Percentiles rank a stretch among this genome's conserved stretches.
phyloP scores from a whole-genome alignment of 371 early-diverging fungal species.

The Syncephalastrum contaminatum region DNA sequence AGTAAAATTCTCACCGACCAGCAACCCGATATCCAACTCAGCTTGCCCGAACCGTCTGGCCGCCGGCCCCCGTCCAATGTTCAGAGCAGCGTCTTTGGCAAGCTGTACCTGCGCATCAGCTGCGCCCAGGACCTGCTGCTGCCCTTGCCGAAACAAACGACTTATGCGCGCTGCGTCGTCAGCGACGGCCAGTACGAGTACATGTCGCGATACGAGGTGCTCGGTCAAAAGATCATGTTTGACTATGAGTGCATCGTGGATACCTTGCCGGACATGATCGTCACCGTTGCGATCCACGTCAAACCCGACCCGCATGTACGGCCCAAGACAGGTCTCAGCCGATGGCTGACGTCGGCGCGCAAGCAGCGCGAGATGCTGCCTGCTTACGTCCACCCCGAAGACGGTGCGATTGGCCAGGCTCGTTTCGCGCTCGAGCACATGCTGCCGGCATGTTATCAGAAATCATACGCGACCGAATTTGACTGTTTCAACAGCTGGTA shows the following conservation, averaged over 20 bases:
- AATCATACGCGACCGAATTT: conserved; percentile 36
- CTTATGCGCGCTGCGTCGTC: conserved; percentile 45
- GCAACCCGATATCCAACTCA: conserved; percentile 1
- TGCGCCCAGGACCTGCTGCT: conserved; percentile 35
- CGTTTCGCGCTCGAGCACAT: conserved; percentile 41
- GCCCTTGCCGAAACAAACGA: conserved; percentile 39
- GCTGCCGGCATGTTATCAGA: conserved; percentile 38
- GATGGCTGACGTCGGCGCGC: conserved; percentile 31
- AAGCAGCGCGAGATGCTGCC: conserved; percentile 32
- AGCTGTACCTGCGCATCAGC: conserved; percentile 41
- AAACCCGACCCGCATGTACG: conserved; percentile 42
- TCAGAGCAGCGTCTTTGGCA: conserved; percentile 17
- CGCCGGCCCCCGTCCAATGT: too few species aligned
- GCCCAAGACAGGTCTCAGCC: conserved; percentile 29
- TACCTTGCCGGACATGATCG: conserved; percentile 38
- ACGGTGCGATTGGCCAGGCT: conserved; percentile 46
- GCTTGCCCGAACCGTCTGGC: neutral
- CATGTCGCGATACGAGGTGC: conserved; percentile 45
- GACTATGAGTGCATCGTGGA: conserved; percentile 47
- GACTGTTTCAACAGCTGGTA: conserved; percentile 50
- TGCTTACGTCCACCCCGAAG: conserved; percentile 42
- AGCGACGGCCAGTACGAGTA: conserved; percentile 50
- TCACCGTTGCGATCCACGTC: conserved; percentile 47
- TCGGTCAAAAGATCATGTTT: conserved; percentile 24
- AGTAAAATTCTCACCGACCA: neutral